phyloP scores from a whole-genome alignment of 495 filamentous ascomycete species.

The Hypoxylon lienhwacheense region DNA sequence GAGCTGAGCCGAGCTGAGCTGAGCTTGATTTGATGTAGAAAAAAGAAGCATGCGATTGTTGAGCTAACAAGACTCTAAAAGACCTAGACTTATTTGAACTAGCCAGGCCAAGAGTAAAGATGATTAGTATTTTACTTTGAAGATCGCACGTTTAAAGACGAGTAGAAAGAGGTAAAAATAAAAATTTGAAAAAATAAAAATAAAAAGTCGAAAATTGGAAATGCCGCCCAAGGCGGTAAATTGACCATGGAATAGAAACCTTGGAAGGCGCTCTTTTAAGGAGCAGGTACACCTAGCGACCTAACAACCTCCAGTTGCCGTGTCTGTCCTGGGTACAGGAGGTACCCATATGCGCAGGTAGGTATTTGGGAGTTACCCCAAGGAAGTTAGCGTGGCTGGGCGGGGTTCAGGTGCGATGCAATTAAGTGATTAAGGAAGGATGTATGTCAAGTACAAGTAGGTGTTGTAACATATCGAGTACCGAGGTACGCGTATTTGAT shows the following conservation, averaged over 20 bases:
- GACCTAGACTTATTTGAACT: background rate
- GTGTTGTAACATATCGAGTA: background rate
- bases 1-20: constrained; percentile 8
- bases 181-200: too few species aligned
- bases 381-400: constrained; percentile 31
- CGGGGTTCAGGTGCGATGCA: constrained; percentile 32
- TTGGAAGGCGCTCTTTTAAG: constrained; percentile 30
- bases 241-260: constrained; percentile 35
- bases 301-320: background rate
- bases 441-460: constrained; percentile 14
- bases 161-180: too few species aligned
- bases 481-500: background rate
- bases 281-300: constrained; percentile 10
- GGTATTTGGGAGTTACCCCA: constrained; percentile 24
- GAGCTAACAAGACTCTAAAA: constrained; percentile 18
- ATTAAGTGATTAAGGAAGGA: constrained; percentile 18
- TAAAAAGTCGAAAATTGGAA: constrained; percentile 33
- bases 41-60: constrained; percentile 20
- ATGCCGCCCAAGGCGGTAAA: constrained; percentile 38
- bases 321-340: background rate
- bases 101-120: constrained; percentile 14
- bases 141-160: constrained; percentile 25
- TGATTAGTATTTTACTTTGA: constrained; percentile 15
- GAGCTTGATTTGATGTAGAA: constrained; percentile 11
- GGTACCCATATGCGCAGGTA: background rate